phyloP scores from a whole-genome alignment of 495 filamentous ascomycete genomes.

The Oidiodendron maius region DNA sequence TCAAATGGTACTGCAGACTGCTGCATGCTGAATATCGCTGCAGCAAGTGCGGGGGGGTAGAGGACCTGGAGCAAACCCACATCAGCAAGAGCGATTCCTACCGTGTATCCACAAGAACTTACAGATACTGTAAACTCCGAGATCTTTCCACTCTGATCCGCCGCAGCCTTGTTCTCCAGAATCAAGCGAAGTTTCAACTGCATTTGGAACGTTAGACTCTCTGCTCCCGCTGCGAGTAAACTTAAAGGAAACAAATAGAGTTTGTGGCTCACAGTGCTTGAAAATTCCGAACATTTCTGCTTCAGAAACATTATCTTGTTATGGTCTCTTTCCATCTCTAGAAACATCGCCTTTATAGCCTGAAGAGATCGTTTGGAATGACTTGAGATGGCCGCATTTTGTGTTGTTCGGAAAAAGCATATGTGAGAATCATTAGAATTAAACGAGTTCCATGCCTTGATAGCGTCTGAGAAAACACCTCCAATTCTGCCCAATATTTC shows the following conservation, averaged over 20 bases:
- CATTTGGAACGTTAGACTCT: background rate
- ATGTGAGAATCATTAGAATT: background rate
- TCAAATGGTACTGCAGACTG: background rate
- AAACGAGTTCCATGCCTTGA: slow-evolving; percentile 2
- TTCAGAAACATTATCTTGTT: background rate
- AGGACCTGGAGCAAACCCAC: slow-evolving; percentile 3
- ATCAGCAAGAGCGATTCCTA: too few relatives aligned
- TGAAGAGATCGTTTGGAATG: background rate
- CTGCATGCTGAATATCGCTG: slow-evolving; percentile 8
- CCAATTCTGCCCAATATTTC: background rate
- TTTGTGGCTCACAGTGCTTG: slow-evolving; percentile 1
- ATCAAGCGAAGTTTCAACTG: background rate
- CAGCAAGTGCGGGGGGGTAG: slow-evolving; percentile 5
- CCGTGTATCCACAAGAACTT: background rate
- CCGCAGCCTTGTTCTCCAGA: background rate
- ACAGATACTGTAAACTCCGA: background rate
- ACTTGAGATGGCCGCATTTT: background rate
- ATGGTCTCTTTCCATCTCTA: background rate
- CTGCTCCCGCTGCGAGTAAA: background rate
- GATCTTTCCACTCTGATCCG: background rate
- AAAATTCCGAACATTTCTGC: background rate
- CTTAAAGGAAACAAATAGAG: background rate
- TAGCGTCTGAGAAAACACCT: background rate
- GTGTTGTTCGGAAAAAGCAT: background rate
- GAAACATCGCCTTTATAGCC: background rate